Base-by-base conservation (phyloP, 257 asterid species). In the Fraxinus americana region DNA sequence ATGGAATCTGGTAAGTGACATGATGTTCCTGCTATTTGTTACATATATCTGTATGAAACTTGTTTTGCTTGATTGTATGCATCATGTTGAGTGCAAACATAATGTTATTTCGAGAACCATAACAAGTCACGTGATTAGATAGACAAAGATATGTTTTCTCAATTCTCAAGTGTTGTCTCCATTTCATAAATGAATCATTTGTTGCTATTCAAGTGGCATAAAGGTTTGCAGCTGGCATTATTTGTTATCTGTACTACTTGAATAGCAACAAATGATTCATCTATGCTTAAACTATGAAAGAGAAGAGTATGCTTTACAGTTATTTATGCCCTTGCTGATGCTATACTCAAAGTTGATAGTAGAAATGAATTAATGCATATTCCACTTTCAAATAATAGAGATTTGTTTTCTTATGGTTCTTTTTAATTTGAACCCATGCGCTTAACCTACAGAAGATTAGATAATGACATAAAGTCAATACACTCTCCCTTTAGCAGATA, bases 1-100 rank as follows among this genome's bases (percentile, higher is more conserved):
- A 93, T 95, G 97, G 99, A 95, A 80, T 95, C 98, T 77, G 99
- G 98, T 95, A 82, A 79, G 81, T 71, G 65, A 57, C 74, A 25
- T 50, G 65, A 57, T 66, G 36, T 69, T 72, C 10, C 75, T 77
- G 52, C 78, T 73, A 21, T 75, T 79, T 11, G 43, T 79, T 61
- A 19, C 71, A 25, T 63, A 27, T 52, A 17, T 19, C 11, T 59
- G 25, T 43, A 21, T 71, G 67, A 17, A 3, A 38, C 30, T 73
- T 63, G 41, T 78, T 63, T 73, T 52, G 27, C 75, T 45, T 73
- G 69, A 19, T 21, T 36, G 35, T 29, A 38, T 48, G 63, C 5
- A 19, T 59, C 21, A 78, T n/a, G 43, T 23, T 61, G 66, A 9
- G 76, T 72, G 54, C 76, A 70, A 30, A 52, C 63, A 48, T 36